Evolutionary conservation across 1,284 basidiomycete species (phyloP), one percentile per base, ranked within the genome.

Genomic region (Rhodotorula sp.): DNA sequence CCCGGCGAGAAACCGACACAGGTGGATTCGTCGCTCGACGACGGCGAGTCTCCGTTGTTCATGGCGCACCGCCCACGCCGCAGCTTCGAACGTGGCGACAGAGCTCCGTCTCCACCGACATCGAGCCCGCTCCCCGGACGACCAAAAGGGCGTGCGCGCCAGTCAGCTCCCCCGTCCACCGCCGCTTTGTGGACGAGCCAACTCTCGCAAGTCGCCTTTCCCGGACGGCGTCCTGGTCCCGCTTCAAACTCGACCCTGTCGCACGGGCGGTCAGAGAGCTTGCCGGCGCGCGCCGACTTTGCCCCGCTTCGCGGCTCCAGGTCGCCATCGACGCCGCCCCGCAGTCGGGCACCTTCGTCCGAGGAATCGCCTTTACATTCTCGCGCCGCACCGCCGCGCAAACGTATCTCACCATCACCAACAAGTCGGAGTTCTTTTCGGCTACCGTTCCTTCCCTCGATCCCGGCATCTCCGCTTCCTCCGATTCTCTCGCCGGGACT

Each of bases 401-500:
- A 20, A 18, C 60, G 58, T 16, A n/a, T 54, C 15, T 54, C 59
- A 1, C 54, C 66, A 3, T 47, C 70, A 14, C 47, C 66, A 2
- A 46, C 64, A 5, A 52, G 65, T 43, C 66, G 70, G 15, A 29
- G 58, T 29, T 62, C 70, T 15, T 39, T 71, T 15, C 59, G 66
- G 7, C 67, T 71, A 1, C 64, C 70, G 3, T 71, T 71, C 60
- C 67, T 71, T 1, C 70, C 70, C 18, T 65, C 70, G 2, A 71
- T 71, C 7, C 67, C 70, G 23, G 70, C 67, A 0, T 71, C 70
- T 1, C 70, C 70, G 7, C 60, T 71, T 15, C 70, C 70, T 4
- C 64, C 59, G 15, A 46, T 65, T 26, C 56, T 65, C 16, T 65
- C 70, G 21, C 63, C 67, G 5, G 59, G 63, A 21, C 56, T 63